Evolutionary conservation across 1,284 basidiomycete species (phyloP).

Genomic region (Stereum hirsutum): DNA sequence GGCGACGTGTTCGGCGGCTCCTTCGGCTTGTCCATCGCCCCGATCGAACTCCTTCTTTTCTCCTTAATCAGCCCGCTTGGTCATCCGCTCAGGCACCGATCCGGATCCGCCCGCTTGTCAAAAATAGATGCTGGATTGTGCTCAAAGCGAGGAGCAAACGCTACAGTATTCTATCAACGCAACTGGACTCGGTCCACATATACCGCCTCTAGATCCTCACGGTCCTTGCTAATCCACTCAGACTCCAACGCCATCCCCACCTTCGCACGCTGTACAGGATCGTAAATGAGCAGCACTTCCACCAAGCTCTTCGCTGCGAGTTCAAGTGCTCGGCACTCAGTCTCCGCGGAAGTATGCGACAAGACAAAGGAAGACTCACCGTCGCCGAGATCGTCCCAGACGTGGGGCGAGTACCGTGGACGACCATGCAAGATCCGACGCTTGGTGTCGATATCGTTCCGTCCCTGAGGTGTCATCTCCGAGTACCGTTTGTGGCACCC

Average conservation of each 20-base stretch:
- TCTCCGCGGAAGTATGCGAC: background rate
- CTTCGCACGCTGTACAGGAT: conserved; percentile 49
- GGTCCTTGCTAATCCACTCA: conserved; percentile 55
- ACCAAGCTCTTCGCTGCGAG: conserved; percentile 47
- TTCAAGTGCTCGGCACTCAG: background rate
- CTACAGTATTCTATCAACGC: conserved; percentile 8
- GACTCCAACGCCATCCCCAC: conserved; percentile 48
- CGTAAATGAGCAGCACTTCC: conserved; percentile 43
- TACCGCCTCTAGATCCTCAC: conserved; percentile 45
- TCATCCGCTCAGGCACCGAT: too few species aligned
- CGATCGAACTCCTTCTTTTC: too few species aligned
- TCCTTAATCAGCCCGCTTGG: too few species aligned
- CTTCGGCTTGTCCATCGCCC: too few species aligned
- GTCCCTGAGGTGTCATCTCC: too few species aligned
- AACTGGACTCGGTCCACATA: conserved; percentile 45
- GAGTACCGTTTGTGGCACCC: too few species aligned
- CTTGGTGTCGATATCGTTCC: conserved; percentile 52
- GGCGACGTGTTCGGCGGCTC: too few species aligned
- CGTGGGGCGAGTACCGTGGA: conserved; percentile 39
- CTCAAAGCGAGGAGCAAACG: background rate
- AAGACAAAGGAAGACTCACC: conserved; percentile 46
- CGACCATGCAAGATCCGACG: conserved; percentile 56
- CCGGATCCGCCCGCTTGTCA: too few species aligned
- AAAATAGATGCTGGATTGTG: too few species aligned
- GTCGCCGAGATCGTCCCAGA: conserved; percentile 47